Conservation (phyloP, 2,329 filamentous ascomycete genomes). For the Aschersonia sp. region DNA sequence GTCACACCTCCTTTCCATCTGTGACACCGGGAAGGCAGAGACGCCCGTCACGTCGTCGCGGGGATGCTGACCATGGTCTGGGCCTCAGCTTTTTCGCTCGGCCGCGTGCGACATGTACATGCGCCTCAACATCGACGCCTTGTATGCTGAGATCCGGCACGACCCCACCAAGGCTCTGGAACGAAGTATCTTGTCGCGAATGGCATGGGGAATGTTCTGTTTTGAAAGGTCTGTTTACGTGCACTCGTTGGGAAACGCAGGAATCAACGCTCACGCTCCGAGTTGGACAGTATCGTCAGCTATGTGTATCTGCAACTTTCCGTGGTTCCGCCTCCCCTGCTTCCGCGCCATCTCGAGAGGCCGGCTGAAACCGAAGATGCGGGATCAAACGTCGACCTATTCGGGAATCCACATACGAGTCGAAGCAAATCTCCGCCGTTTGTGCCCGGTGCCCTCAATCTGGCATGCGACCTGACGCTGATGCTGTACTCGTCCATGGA, state of each 20-base stretch:
- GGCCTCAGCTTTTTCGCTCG: conserved; percentile 8
- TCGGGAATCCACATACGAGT: conserved; percentile 2
- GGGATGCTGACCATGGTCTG: neutral
- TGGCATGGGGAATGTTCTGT: conserved; percentile 8
- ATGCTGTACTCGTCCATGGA: conserved; percentile 7
- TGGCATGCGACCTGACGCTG: conserved; percentile 6
- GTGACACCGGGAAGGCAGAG: neutral
- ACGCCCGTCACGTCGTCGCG: neutral
- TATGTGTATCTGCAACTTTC: conserved; percentile 6
- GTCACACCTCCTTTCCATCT: no score
- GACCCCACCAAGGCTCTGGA: neutral
- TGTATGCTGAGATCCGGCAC: conserved; percentile 2
- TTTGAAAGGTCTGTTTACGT: conserved; percentile 8
- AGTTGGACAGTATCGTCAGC: conserved; percentile 1
- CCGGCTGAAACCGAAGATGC: neutral
- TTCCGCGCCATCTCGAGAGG: conserved; percentile 5
- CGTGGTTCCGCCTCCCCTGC: conserved; percentile 3
- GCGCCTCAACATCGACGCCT: conserved; percentile 4
- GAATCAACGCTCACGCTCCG: neutral
- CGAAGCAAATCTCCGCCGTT: conserved; percentile 3
- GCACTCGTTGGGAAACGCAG: neutral
- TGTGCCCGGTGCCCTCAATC: conserved; percentile 4
- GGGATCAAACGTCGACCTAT: conserved; percentile 3
- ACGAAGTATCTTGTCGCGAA: conserved; percentile 4
- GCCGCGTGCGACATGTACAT: conserved; percentile 9